These are phyloP conservation scores for Beverwykella pulmonaria DNA, from an alignment of 495 filamentous ascomycete species.

Conservation along the genomic window DNA sequence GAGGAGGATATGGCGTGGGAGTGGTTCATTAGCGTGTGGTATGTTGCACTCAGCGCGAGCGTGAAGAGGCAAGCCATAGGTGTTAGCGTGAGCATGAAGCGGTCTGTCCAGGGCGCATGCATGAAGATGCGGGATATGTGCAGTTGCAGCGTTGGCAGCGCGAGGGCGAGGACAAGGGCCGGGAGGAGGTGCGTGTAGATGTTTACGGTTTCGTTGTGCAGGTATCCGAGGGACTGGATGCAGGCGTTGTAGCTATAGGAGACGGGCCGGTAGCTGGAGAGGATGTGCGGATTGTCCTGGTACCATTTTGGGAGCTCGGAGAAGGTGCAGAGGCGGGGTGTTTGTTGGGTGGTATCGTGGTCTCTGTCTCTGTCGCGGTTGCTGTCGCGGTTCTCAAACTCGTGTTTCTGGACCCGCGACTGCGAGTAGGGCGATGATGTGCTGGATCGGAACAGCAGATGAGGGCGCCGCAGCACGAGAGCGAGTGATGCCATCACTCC, in stretches of 20 bases:
- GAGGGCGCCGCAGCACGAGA: constrained; percentile 24
- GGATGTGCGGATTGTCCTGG: constrained; percentile 48
- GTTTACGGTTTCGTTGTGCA: constrained; percentile 55
- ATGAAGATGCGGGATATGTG: constrained; percentile 44
- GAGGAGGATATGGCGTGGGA: constrained; percentile 46
- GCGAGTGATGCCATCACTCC: constrained; percentile 23
- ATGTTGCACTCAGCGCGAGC: constrained; percentile 50
- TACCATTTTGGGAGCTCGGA: constrained; percentile 46
- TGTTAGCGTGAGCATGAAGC: constrained; percentile 49
- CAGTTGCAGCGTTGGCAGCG: constrained; percentile 28
- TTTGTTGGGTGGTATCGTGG: neutral
- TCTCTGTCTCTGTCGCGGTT: neutral
- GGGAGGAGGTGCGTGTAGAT: constrained; percentile 52
- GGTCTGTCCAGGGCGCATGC: constrained; percentile 43
- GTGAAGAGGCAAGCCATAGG: constrained; percentile 49
- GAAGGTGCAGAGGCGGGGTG: constrained; percentile 16
- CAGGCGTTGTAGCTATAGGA: constrained; percentile 44
- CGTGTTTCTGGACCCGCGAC: neutral
- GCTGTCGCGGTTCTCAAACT: neutral
- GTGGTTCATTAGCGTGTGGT: constrained; percentile 58
- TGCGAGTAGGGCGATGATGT: neutral
- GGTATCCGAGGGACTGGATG: constrained; percentile 42
- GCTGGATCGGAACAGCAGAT: constrained; percentile 16
- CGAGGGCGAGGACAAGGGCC: constrained; percentile 40
- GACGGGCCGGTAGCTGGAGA: constrained; percentile 45